Percentiles rank a stretch among this genome's conserved stretches.
phyloP scores from a whole-genome alignment of 2,329 filamentous ascomycete genomes.

The Blastomyces parvus region DNA sequence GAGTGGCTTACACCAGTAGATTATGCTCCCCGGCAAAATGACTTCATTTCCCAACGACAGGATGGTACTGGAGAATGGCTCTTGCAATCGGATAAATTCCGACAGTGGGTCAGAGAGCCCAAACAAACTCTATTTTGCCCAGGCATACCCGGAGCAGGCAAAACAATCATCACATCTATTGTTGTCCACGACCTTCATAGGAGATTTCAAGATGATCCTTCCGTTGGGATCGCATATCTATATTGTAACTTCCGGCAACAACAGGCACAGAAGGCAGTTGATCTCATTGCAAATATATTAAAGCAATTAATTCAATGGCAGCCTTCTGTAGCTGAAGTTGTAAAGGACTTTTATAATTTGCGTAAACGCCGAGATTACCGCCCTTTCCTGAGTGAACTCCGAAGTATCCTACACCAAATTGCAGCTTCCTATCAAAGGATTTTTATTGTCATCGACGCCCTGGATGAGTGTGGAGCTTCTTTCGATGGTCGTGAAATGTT shows the following conservation, averaged over 20 bases:
- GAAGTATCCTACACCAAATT: not conserved
- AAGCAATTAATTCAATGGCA: not conserved
- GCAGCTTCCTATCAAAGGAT: not conserved
- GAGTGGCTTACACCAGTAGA: slow-evolving; percentile 35
- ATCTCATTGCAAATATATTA: slow-evolving; percentile 5
- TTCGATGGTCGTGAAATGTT: not conserved
- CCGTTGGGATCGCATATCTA: slow-evolving; percentile 4
- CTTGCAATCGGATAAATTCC: slow-evolving; percentile 31
- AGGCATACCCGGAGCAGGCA: slow-evolving; percentile 15
- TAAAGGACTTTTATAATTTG: slow-evolving; percentile 9
- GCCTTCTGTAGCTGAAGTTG: slow-evolving; percentile 6
- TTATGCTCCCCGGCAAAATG: slow-evolving; percentile 34
- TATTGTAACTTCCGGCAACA: slow-evolving; percentile 3
- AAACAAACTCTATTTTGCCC: slow-evolving; percentile 8
- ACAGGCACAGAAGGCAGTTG: not conserved
- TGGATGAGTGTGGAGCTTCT: slow-evolving; percentile 13
- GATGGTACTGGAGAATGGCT: slow-evolving; percentile 42
- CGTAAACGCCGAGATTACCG: slow-evolving; percentile 3
- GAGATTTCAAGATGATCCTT: not conserved
- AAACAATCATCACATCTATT: slow-evolving; percentile 14
- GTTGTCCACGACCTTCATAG: slow-evolving; percentile 10
- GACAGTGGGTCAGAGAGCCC: slow-evolving; percentile 10
- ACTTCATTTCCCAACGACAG: slow-evolving; percentile 30
- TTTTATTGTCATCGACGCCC: slow-evolving; percentile 15
- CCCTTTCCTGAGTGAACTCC: slow-evolving; percentile 10